Evolutionary conservation across 192 early-diverging fungal species (phyloP).

Genomic region (Entomortierella parvispora): DNA sequence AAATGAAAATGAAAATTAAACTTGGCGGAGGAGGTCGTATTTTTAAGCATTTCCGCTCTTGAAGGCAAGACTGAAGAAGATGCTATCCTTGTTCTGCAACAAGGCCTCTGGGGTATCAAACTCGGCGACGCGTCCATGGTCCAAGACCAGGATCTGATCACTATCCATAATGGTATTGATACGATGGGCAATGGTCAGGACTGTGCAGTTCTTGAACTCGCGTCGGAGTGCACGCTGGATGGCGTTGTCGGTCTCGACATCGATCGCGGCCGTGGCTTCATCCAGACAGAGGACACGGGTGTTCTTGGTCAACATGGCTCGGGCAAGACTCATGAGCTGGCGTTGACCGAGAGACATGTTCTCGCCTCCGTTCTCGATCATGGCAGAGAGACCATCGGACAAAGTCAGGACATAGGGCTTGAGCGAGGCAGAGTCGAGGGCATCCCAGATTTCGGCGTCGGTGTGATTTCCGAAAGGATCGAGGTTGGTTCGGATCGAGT

Average conservation of each 20-base stretch:
- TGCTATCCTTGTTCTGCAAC: constrained; percentile 13
- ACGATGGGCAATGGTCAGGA: constrained; percentile 76
- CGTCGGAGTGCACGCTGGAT: constrained; percentile 53
- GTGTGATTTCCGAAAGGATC: constrained; percentile 60
- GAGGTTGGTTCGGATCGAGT: constrained; percentile 63
- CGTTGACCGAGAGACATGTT: constrained; percentile 58
- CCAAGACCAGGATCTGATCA: constrained; percentile 79
- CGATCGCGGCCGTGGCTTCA: constrained; percentile 73
- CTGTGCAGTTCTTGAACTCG: constrained; percentile 11
- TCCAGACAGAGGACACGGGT: constrained; percentile 69
- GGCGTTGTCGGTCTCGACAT: constrained; percentile 60
- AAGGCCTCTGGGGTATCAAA: constrained; percentile 69
- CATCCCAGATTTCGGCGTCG: constrained; percentile 60
- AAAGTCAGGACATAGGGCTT: constrained; percentile 47
- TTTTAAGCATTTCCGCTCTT: neutral
- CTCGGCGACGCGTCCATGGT: constrained; percentile 72
- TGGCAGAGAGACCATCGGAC: constrained; percentile 40
- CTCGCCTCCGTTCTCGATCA: neutral
- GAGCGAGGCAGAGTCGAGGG: constrained; percentile 63
- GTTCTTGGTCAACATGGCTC: constrained; percentile 58
- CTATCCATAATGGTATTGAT: constrained; percentile 68
- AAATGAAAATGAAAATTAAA: neutral
- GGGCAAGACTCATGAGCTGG: constrained; percentile 70
- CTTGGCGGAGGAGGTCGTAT: too few species aligned
- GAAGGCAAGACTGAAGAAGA: neutral